Base-by-base conservation (phyloP, 148 eudicot species). In the Fallopia convolvulus region DNA sequence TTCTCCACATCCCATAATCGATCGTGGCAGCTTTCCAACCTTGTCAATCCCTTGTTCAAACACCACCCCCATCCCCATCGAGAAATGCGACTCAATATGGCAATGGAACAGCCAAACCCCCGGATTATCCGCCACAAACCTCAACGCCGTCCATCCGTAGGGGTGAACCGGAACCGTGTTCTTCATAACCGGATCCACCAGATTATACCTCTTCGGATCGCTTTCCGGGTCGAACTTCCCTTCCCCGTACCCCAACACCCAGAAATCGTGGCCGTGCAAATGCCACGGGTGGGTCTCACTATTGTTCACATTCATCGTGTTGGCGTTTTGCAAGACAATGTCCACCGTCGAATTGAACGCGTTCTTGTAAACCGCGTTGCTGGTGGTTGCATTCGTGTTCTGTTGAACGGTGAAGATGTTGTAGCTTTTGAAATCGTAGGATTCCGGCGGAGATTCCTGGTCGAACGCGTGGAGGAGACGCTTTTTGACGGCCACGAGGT, bases 201-300 rank as follows among this genome's bases (percentile, higher is more conserved):
- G 68, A 44, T 89, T 89, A 70, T 80, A 89, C 1, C 78, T 85
- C 55, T 76, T 56, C 9, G 88, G 87, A 49, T 89, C 88, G 7
- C 1, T 70, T 15, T 17, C 13, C 13, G 74, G 47, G 80, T 93
- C 80, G 40, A 91, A 93, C 84, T 91, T 90, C 3, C 97, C 98
- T 0, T 5, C 9, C 1, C 98, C 98, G 23, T 89, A 90, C 0
- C 94, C 98, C 80, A 93, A 12, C 13, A 93, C 98, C 98, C 98
- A 92, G 70, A 93, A 93, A 42, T 91, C 94, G 71, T 93, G 98
- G 3, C 98, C 98, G 41, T 92, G 98, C 0, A 93, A 78, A 80
- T 92, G 98, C 98, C 98, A 93, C 18, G 98, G 98, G 83, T 93
- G 98, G 9, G 97, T 89, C 84, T 91, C 98, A 33, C 98, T 93